These are phyloP conservation scores for Diophrys sp. DNA, from an alignment of 73 alveolate species.

Conservation along the genomic window DNA sequence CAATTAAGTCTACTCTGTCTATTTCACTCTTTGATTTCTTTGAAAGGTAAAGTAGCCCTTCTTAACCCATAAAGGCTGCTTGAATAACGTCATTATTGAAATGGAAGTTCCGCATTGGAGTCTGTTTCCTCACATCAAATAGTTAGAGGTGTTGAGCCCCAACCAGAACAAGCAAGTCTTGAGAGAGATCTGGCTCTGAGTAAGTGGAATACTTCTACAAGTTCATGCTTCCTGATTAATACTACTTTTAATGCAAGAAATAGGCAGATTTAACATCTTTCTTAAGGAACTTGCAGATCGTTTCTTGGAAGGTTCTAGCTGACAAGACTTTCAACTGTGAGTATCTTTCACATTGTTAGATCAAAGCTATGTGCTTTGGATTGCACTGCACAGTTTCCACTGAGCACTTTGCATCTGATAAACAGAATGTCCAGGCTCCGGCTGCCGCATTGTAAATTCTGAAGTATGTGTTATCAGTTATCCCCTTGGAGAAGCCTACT, in stretches of 20 bases:
- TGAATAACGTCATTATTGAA: background rate
- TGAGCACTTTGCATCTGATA: background rate
- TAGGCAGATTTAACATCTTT: background rate
- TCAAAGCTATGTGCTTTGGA: background rate
- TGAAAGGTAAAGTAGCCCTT: background rate
- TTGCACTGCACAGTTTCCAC: background rate
- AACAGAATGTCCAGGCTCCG: background rate
- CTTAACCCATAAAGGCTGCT: background rate
- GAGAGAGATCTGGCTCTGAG: background rate
- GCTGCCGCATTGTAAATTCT: background rate
- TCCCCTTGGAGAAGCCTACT: background rate
- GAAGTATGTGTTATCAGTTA: background rate
- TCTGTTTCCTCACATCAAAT: background rate
- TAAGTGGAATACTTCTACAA: background rate
- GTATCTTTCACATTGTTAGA: background rate
- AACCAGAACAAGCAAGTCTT: background rate
- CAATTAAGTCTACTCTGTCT: background rate
- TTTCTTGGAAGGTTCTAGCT: background rate
- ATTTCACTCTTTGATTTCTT: background rate
- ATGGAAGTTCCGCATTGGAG: background rate
- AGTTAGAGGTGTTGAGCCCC: background rate
- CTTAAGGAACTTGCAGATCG: background rate
- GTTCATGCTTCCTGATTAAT: background rate
- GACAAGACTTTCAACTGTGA: background rate
- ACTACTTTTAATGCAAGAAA: background rate